Evolutionary conservation across 768 basidiomycete genomes (phyloP).

Genomic region (Agaricus bisporus): DNA sequence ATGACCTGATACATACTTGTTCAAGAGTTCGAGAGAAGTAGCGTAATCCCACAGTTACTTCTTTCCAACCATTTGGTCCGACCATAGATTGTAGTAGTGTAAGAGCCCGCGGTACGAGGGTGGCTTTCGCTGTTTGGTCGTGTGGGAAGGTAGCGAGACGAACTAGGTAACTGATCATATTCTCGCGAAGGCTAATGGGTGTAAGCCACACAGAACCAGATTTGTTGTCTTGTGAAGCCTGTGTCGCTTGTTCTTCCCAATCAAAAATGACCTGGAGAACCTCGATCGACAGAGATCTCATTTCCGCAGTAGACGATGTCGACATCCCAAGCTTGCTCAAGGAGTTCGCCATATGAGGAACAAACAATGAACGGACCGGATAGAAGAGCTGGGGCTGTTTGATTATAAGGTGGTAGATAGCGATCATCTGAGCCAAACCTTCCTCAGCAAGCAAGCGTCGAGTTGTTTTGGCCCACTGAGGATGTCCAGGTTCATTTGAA

Average conservation of each 20-base stretch:
- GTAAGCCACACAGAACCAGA: constrained; percentile 51
- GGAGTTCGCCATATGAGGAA: constrained; percentile 89
- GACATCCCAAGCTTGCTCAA: constrained; percentile 85
- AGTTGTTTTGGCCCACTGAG: constrained; percentile 82
- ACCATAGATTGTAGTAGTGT: constrained; percentile 71
- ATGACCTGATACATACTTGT: constrained; percentile 43
- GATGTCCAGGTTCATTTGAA: constrained; percentile 50
- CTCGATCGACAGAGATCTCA: constrained; percentile 84
- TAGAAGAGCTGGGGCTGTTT: constrained; percentile 90
- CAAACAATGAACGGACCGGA: constrained; percentile 86
- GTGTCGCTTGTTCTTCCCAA: constrained; percentile 77
- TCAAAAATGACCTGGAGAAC: constrained; percentile 86
- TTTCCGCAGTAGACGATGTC: constrained; percentile 63
- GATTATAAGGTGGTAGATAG: constrained; percentile 89
- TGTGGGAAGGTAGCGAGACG: constrained; percentile 72
- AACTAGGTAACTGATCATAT: constrained; percentile 93
- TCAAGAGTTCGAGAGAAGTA: constrained; percentile 85
- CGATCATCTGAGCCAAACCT: constrained; percentile 61
- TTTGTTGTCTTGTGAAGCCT: constrained; percentile 17
- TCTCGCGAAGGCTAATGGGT: constrained; percentile 77
- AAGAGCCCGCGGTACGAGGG: constrained; percentile 58
- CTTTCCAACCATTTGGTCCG: constrained; percentile 80
- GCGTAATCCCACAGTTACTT: constrained; percentile 86
- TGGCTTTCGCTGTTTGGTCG: constrained; percentile 41
- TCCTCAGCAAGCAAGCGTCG: constrained; percentile 87